phyloP scores from a whole-genome alignment of 2,329 filamentous ascomycete species.

The Pseudogymnoascus sp. region DNA sequence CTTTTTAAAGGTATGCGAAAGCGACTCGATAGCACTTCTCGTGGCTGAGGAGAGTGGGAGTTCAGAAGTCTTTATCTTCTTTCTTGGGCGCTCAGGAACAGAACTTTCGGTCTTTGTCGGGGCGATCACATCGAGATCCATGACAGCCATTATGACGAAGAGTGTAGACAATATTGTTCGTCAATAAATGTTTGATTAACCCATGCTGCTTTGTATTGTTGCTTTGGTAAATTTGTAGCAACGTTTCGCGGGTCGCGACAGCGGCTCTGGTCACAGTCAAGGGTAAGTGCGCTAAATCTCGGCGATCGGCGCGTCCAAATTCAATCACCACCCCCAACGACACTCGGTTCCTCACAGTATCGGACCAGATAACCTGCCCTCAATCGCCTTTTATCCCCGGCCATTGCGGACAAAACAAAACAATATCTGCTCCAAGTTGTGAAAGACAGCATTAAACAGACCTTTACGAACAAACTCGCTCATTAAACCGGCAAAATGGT shows the following conservation, averaged over 20 bases:
- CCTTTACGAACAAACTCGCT: background rate
- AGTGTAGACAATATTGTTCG: background rate
- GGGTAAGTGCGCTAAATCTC: slow-evolving; percentile 1
- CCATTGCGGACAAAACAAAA: slow-evolving; percentile 4
- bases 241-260: background rate
- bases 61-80: slow-evolving; percentile 64
- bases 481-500: slow-evolving; percentile 23
- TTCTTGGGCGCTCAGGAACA: slow-evolving; percentile 15
- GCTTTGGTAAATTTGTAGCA: background rate
- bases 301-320: slow-evolving; percentile 6
- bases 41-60: slow-evolving; percentile 67
- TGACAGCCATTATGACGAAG: background rate
- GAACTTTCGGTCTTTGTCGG: background rate
- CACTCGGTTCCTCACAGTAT: slow-evolving; percentile 2
- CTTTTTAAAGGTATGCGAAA: slow-evolving; percentile 78
- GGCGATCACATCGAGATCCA: background rate
- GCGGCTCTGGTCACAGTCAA: background rate
- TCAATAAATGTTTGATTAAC: slow-evolving; percentile 6
- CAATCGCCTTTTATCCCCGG: background rate
- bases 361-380: background rate
- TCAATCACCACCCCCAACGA: slow-evolving; percentile 6
- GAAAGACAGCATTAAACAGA: background rate
- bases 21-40: slow-evolving; percentile 61
- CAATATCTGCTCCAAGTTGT: background rate
- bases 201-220: background rate